Evolutionary conservation across 1,139 yeast genomes (phyloP).

Genomic region (Candida tetrigidarum): DNA sequence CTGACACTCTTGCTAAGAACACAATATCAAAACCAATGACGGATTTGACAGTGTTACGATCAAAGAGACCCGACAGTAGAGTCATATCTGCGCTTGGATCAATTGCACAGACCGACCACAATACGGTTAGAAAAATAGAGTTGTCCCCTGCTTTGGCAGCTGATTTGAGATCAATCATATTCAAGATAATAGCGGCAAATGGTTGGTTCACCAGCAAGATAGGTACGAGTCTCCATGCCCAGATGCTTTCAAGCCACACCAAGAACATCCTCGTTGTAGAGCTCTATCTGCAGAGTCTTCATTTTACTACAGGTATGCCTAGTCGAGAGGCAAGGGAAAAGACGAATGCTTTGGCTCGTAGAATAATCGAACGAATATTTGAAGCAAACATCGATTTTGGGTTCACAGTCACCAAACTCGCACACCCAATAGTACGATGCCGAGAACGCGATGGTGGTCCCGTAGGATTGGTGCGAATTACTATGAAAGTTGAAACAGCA

Average conservation of each 20-base stretch:
- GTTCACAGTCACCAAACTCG: background rate
- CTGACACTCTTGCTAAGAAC: too few relatives aligned
- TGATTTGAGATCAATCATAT: background rate
- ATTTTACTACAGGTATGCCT: background rate
- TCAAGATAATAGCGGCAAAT: background rate
- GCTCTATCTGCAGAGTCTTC: background rate
- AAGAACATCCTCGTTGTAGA: background rate
- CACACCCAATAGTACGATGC: background rate
- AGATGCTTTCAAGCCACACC: background rate
- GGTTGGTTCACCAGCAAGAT: background rate
- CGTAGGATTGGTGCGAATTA: background rate
- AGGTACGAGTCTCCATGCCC: background rate
- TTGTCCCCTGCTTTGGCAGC: background rate
- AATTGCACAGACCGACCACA: background rate
- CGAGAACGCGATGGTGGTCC: background rate
- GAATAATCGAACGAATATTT: background rate
- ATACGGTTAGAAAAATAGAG: background rate
- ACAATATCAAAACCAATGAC: too few relatives aligned
- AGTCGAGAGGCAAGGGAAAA: too few relatives aligned
- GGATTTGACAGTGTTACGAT: too few relatives aligned
- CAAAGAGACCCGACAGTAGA: too few relatives aligned
- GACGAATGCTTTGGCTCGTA: background rate
- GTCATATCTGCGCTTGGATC: background rate
- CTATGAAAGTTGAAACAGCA: too few relatives aligned
- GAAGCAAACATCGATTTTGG: conserved; percentile 1